These are phyloP conservation scores for Elongisporangium undulatum DNA, from an alignment of 352 stramenopile species.

Conservation along the genomic window DNA sequence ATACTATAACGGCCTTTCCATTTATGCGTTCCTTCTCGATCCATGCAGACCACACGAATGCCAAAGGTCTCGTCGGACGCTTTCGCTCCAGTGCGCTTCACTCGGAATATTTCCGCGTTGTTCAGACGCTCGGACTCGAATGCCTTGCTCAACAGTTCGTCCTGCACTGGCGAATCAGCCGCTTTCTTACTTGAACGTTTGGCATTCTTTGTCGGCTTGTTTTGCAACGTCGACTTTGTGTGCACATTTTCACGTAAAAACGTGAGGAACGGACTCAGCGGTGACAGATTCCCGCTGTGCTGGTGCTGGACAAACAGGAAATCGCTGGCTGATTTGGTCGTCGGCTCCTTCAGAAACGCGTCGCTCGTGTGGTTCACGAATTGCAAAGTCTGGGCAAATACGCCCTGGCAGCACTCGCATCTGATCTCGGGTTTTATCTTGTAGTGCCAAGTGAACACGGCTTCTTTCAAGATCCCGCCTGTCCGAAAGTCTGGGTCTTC, in stretches of 20 bases:
- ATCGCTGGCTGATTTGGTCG: neutral
- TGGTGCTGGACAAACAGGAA: neutral
- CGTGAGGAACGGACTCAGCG: neutral
- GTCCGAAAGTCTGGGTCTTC: neutral
- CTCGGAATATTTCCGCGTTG: neutral
- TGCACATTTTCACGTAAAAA: neutral
- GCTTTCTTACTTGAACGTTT: neutral
- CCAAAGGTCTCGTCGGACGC: neutral
- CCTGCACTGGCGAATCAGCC: neutral
- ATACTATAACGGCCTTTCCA: no score
- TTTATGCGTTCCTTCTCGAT: no score
- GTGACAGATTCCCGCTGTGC: neutral
- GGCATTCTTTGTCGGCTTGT: neutral
- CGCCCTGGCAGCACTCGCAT: neutral
- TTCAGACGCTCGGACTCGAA: neutral
- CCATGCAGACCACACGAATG: neutral
- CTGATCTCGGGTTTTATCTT: neutral
- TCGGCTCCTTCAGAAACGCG: neutral
- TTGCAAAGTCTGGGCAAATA: neutral
- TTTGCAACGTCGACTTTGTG: neutral
- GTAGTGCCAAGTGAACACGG: neutral
- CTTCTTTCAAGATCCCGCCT: neutral
- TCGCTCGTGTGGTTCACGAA: neutral
- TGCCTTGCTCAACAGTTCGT: neutral
- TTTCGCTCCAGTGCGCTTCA: neutral